Conservation (phyloP, 805 yeast species). For the Candida wancherniae region DNA sequence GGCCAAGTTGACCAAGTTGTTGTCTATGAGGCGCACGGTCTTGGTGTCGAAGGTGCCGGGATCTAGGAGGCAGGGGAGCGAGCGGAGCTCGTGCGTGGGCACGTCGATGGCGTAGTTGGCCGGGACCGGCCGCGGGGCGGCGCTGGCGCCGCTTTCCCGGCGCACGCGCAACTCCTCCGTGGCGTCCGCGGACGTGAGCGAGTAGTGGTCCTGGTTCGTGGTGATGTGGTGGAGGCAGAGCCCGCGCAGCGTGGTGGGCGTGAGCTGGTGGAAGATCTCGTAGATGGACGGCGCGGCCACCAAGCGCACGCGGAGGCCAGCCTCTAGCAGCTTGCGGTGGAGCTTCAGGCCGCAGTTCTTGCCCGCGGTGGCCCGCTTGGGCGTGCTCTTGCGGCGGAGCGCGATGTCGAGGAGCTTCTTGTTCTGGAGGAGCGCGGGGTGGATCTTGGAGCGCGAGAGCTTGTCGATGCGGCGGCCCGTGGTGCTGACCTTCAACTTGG, state of each 20-base stretch:
- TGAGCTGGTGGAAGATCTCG: constrained; percentile 40
- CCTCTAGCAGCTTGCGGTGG: constrained; percentile 44
- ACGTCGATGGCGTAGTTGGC: neutral
- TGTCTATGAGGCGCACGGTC: constrained; percentile 34
- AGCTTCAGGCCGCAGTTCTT: constrained; percentile 21
- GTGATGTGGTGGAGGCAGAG: constrained; percentile 6
- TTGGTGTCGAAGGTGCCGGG: constrained; percentile 18
- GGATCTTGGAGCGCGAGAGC: constrained; percentile 14
- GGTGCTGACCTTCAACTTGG: constrained; percentile 9
- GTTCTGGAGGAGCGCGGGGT: constrained; percentile 11
- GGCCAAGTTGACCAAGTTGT: constrained; percentile 33
- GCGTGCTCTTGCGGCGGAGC: constrained; percentile 27
- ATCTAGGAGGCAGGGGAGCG: constrained; percentile 2
- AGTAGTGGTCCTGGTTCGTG: constrained; percentile 2
- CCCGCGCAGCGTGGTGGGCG: constrained; percentile 29
- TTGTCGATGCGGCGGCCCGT: constrained; percentile 7
- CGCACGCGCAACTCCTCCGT: constrained; percentile 7
- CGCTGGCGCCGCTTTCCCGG: neutral
- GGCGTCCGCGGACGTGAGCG: constrained; percentile 6
- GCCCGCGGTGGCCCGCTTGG: constrained; percentile 14
- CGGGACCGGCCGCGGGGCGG: neutral
- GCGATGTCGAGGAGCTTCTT: constrained; percentile 26
- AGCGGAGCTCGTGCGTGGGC: too few species aligned
- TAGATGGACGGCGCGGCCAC: constrained; percentile 43
- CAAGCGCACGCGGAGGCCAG: constrained; percentile 47